A percentile compares a stretch with the other conserved stretches of the same genome.
phyloP scores from a whole-genome alignment of 495 filamentous ascomycete species.

The Parathielavia hyrcaniae region DNA sequence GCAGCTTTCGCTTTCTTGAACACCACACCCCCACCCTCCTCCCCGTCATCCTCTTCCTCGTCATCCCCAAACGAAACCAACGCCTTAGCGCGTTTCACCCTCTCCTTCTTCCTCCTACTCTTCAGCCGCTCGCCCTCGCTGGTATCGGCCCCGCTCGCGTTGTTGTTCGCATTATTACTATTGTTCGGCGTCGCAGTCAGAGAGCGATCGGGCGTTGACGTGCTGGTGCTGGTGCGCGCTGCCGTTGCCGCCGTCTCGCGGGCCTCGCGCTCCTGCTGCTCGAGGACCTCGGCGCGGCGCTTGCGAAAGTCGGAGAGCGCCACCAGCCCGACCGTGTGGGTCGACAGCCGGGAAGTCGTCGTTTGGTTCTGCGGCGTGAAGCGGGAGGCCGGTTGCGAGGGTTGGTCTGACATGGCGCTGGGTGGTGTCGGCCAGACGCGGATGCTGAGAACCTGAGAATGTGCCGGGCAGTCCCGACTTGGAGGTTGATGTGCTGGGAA shows the following conservation, averaged over 20 bases:
- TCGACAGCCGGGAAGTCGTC: conserved; percentile 84
- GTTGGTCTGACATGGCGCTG: conserved; percentile 31
- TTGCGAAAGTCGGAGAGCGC: conserved; percentile 93
- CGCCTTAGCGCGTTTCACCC: conserved; percentile 27
- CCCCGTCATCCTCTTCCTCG: conserved; percentile 28
- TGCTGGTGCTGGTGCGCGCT: conserved; percentile 38
- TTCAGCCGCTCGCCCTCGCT: conserved; percentile 43
- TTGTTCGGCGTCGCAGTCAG: conserved; percentile 39
- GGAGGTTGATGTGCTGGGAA: not conserved
- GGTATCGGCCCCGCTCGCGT: conserved; percentile 26
- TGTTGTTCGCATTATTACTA: no score
- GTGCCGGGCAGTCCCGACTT: conserved; percentile 1
- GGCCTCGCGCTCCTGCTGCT: conserved; percentile 81
- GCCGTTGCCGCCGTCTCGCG: conserved; percentile 50
- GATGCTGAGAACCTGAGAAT: not conserved
- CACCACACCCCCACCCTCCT: conserved; percentile 14
- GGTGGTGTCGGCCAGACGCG: not conserved
- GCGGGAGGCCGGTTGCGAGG: conserved; percentile 38
- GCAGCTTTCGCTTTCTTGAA: conserved; percentile 32
- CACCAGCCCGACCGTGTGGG: conserved; percentile 88
- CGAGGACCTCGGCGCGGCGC: conserved; percentile 85
- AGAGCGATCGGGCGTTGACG: conserved; percentile 37
- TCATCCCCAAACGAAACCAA: conserved; percentile 41
- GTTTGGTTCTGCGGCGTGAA: conserved; percentile 77
- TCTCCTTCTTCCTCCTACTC: conserved; percentile 40